phyloP scores from a whole-genome alignment of 2,329 filamentous ascomycete genomes.

The Colletotrichum theobromicola region DNA sequence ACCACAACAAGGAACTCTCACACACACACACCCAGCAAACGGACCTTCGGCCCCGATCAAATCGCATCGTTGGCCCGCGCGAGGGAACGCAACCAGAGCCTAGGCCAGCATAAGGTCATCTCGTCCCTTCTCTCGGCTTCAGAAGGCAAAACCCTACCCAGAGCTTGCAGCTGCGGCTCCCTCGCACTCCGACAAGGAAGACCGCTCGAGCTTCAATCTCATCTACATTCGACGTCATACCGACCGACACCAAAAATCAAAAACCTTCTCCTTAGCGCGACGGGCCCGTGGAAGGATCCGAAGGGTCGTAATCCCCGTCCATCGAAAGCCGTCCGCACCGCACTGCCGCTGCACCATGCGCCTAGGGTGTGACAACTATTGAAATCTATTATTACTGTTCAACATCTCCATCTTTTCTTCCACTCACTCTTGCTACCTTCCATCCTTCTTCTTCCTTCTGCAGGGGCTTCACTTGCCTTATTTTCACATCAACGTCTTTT shows the following conservation, averaged over 20 bases:
- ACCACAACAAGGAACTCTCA: background rate
- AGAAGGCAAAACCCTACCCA: background rate
- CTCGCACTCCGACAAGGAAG: background rate
- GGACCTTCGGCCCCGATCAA: background rate
- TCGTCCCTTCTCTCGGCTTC: background rate
- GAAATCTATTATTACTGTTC: slow-evolving; percentile 7
- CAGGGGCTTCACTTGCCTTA: background rate
- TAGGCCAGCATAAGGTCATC: background rate
- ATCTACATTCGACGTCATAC: slow-evolving; percentile 15
- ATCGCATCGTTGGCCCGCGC: background rate
- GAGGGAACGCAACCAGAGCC: background rate
- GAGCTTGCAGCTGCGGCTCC: background rate
- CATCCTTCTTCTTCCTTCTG: background rate
- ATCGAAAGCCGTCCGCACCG: background rate
- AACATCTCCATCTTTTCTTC: background rate
- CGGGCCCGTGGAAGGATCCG: slow-evolving; percentile 9
- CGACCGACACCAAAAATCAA: background rate
- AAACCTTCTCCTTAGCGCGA: slow-evolving; percentile 9
- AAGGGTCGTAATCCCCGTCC: background rate
- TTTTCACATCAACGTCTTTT: background rate
- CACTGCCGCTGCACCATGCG: slow-evolving; percentile 3
- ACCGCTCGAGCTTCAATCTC: background rate
- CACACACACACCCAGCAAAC: background rate
- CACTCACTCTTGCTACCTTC: background rate
- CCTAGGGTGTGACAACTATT: background rate